Base-by-base conservation (phyloP, 2,329 filamentous ascomycete species). In the Fusarium chlamydosporum region DNA sequence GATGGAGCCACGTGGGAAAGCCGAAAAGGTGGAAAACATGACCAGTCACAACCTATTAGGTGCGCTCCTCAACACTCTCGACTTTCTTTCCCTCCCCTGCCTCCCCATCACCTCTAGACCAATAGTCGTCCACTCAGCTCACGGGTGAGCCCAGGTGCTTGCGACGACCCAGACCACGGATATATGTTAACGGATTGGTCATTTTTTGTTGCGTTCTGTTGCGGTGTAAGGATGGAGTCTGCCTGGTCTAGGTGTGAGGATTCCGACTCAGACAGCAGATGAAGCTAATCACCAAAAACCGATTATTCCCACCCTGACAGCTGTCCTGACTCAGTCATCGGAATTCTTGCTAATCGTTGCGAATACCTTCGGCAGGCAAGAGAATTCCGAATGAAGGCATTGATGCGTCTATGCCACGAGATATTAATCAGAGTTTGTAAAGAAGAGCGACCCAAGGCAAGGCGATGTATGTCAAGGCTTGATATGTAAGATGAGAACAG, bases 1-100 rank as follows among this genome's bases (percentile, higher is more conserved):
- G 42, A 64, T 74, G 56, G 51, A 69, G 66, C 70, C 72, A 74
- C 72, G 72, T 74, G 72, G 72, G 60, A 74, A 63, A 63, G 63
- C 52, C 57, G 63, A 68, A 68, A 65, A 38, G 62, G 55, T 45
- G 45, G 57, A 45, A 61, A 67, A 73, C 56, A 48, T 69, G 72
- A 73, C 65, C 62, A 73, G 72, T 72, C 67, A 73, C 52, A 56
- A 35, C 43, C 29, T 35, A 35, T 47, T 29, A 29, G 31, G 31
- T 33, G 23, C 51, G 12, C 16, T 23, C 18, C 46, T 50, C 46
- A 50, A 50, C 33, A 50, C 16, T 27, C 46, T 37, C 29, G 13
- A 47, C 31, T 34, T 16, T 23, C 15, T 13, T 16, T 23, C 23
- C 46, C 23, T 16, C 27, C 27, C 37, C 35, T 29, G 57, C n/a